Percentiles rank a stretch among this genome's conserved stretches.
phyloP scores from a whole-genome alignment of 148 eudicot species.

The Rhododendron griersonianum region DNA sequence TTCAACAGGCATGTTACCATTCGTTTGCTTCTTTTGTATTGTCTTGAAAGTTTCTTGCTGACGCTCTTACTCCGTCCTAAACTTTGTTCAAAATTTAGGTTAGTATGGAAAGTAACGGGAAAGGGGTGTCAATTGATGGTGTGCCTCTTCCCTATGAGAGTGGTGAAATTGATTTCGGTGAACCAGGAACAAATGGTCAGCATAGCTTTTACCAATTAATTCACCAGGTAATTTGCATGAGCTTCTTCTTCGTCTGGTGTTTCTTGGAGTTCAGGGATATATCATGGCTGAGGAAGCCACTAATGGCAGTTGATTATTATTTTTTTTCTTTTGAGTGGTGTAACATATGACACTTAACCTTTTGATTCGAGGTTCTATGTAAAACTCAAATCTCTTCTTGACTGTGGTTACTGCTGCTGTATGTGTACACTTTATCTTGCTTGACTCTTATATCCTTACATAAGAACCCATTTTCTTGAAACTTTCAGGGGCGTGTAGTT shows the following conservation, averaged over 20 bases:
- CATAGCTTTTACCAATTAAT: conserved; percentile 98
- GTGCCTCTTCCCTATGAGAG: conserved; percentile 73
- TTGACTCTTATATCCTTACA: neutral
- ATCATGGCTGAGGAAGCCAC: neutral
- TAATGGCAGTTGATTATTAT: neutral
- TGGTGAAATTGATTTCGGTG: conserved; percentile 98
- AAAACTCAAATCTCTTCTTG: neutral
- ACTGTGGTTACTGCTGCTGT: neutral
- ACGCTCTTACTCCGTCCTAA: conserved; percentile 7
- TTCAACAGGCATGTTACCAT: conserved; percentile 67
- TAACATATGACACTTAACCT: neutral
- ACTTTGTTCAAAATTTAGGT: conserved; percentile 42
- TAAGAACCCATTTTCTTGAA: conserved; percentile 15
- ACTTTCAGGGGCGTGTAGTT: conserved; percentile 83
- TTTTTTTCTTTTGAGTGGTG: neutral
- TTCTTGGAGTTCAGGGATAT: conserved; percentile 1
- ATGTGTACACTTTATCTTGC: neutral
- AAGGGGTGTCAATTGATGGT: conserved; percentile 95
- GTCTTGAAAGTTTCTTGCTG: conserved; percentile 2
- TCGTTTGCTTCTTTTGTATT: neutral
- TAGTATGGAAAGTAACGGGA: conserved; percentile 99
- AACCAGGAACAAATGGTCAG: conserved; percentile 99
- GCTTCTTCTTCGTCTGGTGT: neutral
- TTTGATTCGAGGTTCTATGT: neutral
- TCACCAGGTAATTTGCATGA: conserved; percentile 72